Evolutionary conservation across 257 asterid species (phyloP).

Genomic region (Solanum pennellii): DNA sequence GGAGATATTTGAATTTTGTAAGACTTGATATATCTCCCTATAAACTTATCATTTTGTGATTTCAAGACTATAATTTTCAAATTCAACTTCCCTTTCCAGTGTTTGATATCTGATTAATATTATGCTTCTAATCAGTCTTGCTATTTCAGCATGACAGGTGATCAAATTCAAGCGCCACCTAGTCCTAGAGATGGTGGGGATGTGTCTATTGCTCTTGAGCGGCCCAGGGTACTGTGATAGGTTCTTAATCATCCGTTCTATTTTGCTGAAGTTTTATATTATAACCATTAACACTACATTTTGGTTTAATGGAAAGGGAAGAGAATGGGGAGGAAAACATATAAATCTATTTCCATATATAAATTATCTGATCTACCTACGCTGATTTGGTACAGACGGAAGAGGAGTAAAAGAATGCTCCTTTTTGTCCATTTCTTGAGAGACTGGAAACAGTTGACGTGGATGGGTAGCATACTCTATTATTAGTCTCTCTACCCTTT

Average conservation of each 20-base stretch:
- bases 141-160: conserved; percentile 83
- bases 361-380: background rate
- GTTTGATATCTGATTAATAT: background rate
- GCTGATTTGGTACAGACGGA: background rate
- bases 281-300: background rate
- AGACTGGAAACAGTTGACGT: background rate
- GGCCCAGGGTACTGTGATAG: conserved; percentile 47
- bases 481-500: background rate
- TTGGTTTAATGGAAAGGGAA: background rate
- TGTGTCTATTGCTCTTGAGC: conserved; percentile 41
- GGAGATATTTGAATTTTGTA: background rate
- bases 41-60: background rate
- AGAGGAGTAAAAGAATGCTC: background rate
- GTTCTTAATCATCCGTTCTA: background rate
- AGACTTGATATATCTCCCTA: background rate
- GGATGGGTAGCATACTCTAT: background rate
- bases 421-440: background rate
- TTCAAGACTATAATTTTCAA: background rate
- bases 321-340: background rate
- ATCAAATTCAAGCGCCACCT: conserved; percentile 73
- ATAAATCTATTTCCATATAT: background rate
- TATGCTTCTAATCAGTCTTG: conserved; percentile 6
- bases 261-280: background rate
- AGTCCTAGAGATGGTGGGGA: conserved; percentile 93
- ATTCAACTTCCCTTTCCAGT: background rate